These are phyloP conservation scores for Arctostaphylos glauca DNA, from an alignment of 148 eudicot species.

Conservation along the genomic window DNA sequence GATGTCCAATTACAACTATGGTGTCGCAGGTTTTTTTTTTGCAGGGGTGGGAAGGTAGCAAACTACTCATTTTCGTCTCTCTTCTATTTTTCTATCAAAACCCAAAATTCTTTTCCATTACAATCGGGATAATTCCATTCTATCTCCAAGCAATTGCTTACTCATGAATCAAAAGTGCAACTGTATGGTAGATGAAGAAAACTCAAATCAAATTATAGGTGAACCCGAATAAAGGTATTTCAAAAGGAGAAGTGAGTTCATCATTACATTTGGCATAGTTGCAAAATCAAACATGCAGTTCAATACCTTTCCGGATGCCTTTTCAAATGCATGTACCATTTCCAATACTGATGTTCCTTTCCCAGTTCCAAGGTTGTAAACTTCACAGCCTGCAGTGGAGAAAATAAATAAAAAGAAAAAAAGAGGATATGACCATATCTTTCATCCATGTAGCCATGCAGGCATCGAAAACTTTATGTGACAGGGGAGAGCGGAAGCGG, in stretches of 20 bases:
- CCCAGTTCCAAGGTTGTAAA: constrained; percentile 95
- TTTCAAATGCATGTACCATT: constrained; percentile 98
- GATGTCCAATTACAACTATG: not conserved
- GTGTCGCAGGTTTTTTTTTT: not conserved
- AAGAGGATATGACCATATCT: too few relatives aligned
- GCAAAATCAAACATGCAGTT: not conserved
- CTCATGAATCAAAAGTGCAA: not conserved
- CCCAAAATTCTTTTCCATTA: not conserved
- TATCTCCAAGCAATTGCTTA: constrained; percentile 1
- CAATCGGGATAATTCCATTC: constrained; percentile 2
- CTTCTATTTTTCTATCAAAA: not conserved
- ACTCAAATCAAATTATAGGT: not conserved
- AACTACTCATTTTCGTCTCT: not conserved
- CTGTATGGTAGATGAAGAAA: not conserved
- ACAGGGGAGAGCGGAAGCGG: too few relatives aligned
- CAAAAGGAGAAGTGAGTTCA: not conserved
- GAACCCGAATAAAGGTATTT: not conserved
- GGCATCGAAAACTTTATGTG: too few relatives aligned
- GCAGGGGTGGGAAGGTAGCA: not conserved
- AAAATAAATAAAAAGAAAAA: not conserved
- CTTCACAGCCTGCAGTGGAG: constrained; percentile 73
- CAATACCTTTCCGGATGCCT: constrained; percentile 91
- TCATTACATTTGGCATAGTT: not conserved
- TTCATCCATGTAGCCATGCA: too few relatives aligned
- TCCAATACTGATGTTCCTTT: constrained; percentile 91